Conservation (phyloP, 78 protist species). For the Capsaspora owczarzaki region DNA sequence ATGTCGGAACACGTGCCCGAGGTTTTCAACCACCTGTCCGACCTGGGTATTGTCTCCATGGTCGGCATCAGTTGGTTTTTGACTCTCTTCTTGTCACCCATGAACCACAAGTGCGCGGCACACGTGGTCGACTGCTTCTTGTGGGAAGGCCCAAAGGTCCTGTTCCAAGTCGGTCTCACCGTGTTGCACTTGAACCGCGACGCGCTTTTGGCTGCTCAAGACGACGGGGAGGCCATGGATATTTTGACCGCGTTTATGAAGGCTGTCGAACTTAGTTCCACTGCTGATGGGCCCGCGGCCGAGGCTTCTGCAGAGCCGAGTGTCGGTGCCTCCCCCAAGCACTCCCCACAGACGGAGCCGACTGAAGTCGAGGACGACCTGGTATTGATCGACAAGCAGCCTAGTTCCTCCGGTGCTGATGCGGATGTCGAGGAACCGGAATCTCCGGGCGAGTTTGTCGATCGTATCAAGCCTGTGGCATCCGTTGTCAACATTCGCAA, state of each 20-base stretch:
- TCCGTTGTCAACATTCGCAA: background rate
- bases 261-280: background rate
- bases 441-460: background rate
- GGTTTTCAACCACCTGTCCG: constrained; percentile 31
- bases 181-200: background rate
- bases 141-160: constrained; percentile 38
- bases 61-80: constrained; percentile 53
- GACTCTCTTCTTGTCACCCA: constrained; percentile 45
- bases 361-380: background rate
- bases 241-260: background rate
- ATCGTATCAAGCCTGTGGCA: background rate
- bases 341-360: background rate
- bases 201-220: background rate
- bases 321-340: background rate
- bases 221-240: constrained; percentile 3
- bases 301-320: background rate
- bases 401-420: too few relatives aligned
- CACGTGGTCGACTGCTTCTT: constrained; percentile 55
- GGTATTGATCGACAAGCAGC: too few relatives aligned
- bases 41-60: constrained; percentile 37
- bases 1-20: constrained; percentile 35
- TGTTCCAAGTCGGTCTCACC: constrained; percentile 5
- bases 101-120: constrained; percentile 37
- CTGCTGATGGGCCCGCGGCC: background rate
- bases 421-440: background rate